Evolutionary conservation across 2,329 filamentous ascomycete genomes (phyloP), one percentile per base, ranked within the genome.

Genomic region (Mollisia scopiformis): DNA sequence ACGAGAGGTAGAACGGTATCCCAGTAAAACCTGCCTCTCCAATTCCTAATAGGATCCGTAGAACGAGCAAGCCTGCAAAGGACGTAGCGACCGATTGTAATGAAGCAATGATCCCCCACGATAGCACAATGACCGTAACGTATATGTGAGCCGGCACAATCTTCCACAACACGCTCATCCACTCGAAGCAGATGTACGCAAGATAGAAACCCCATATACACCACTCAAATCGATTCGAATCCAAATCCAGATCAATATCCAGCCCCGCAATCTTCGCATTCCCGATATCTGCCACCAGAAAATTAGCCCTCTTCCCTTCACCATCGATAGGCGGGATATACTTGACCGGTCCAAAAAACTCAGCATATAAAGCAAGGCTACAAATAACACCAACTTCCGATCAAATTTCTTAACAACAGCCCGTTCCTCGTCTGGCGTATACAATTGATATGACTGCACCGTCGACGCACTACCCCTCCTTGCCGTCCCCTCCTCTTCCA

Each of bases 281-380:
- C 47, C 84, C 85, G 53, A 88, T 87, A 67, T 87, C 84, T 86
- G 53, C n/a, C 1, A 2, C 68, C 55, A 62, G 51, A 21, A 46
- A 6, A 43, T 49, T 25, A 21, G 14, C 23, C 21, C 35, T 28
- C 6, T 2, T 5, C 30, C 23, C 23, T 39, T 28, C 23, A 14
- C 8, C 30, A 60, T 25, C 31, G 27, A 43, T 31, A 47, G 14
- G 37, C 55, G 49, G 30, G 13, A 57, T 82, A 64, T 79, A 93
- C 91, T 96, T 19, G 91, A 93, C 66, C 93, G 84, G 75, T 97
- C 93, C 66, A 97, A 77, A 73, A 96, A 97, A 64, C 88, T 90
- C 63, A 97, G 79, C 80, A 96, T 84, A 73, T 95, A 97, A 13
- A 97, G 81, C 61, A 94, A 74, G 11, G 91, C 90, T 65, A 97